Base-by-base conservation (phyloP, 1,139 yeast species). In the Magnusiomyces suaveolens region DNA sequence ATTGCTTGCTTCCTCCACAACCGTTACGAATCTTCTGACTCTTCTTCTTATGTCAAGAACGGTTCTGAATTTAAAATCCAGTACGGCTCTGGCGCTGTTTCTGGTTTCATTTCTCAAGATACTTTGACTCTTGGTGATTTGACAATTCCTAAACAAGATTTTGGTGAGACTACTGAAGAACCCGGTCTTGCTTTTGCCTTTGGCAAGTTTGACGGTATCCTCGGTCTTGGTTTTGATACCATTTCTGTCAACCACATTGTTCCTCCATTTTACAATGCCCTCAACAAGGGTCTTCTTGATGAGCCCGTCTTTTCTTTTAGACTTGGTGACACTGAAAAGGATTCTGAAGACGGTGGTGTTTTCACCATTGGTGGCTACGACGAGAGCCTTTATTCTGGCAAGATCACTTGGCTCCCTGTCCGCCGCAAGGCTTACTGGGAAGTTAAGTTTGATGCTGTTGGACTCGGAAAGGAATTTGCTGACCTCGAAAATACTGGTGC, bases 371-470 rank as follows among this genome's bases (percentile, higher is more conserved):
- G 98, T 70, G 98, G 98, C 60, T 77, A 83, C 64, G 97, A 90
- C 69, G 78, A 82, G 62, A 69, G 82, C 59, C 79, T 82, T 67
- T 88, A 75, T 72, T 73, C 75, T 52, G 98, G 98, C 60, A 81
- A 90, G 63, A 77, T 92, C 64, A 85, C 92, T 54, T 89, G 95
- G 87, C 80, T 92, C 72, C 98, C 98, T 56, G 94, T 92, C 59
- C 88, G 98, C 77, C 87, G 98, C 79, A 88, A 90, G 82, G 98
- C 97, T 43, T 92, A 92, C 80, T 92, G 98, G 98, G 98, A 92
- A 77, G 98, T 92, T 58, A 79, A 85, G 61, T 85, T 92, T 62
- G 88, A 88, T 65, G 90, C 96, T 64, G 76, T 92, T 68, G 87
- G 90, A 43, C 78, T 92, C 60, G 98, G 98, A 64, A 86, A 84